Evolutionary conservation across 257 asterid species (phyloP).

Genomic region (Eustoma russellianum): DNA sequence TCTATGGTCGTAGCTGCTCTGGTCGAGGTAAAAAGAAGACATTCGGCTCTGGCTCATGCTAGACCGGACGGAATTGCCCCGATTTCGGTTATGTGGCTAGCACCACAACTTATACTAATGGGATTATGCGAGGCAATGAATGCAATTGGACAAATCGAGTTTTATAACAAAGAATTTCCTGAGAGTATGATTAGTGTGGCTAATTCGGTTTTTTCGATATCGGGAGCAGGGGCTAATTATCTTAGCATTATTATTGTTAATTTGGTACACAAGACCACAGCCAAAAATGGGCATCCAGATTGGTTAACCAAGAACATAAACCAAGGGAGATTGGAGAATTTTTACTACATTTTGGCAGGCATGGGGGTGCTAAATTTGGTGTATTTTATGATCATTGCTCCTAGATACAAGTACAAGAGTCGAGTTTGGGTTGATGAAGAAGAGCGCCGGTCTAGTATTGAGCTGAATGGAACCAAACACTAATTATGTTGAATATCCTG

Average conservation of each 20-base stretch:
- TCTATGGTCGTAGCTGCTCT: conserved; percentile 65
- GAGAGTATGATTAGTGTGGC: conserved; percentile 79
- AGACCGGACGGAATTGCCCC: conserved; percentile 41
- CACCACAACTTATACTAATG: conserved; percentile 79
- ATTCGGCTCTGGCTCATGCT: conserved; percentile 23
- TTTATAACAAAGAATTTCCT: conserved; percentile 74
- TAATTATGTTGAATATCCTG: too few relatives aligned
- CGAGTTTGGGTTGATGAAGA: conserved; percentile 21
- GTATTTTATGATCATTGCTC: conserved; percentile 45
- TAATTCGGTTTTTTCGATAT: conserved; percentile 56
- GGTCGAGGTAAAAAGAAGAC: conserved; percentile 51
- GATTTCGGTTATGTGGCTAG: conserved; percentile 60
- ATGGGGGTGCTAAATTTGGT: conserved; percentile 53
- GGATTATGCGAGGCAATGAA: conserved; percentile 84
- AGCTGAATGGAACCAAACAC: too few relatives aligned
- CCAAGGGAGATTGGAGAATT: conserved; percentile 45
- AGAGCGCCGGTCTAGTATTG: neutral
- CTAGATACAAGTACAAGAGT: conserved; percentile 52
- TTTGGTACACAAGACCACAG: conserved; percentile 51
- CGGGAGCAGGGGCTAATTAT: conserved; percentile 55
- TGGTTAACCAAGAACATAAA: conserved; percentile 70
- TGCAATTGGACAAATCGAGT: conserved; percentile 71
- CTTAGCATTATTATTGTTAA: conserved; percentile 54
- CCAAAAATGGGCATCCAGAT: conserved; percentile 38
- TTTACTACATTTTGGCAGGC: conserved; percentile 54